Percentiles rank a stretch among this genome's conserved stretches.
These are phyloP conservation scores for Chloris gayana DNA, from an alignment of 176 grass and related monocot species.

Conservation along the genomic window DNA sequence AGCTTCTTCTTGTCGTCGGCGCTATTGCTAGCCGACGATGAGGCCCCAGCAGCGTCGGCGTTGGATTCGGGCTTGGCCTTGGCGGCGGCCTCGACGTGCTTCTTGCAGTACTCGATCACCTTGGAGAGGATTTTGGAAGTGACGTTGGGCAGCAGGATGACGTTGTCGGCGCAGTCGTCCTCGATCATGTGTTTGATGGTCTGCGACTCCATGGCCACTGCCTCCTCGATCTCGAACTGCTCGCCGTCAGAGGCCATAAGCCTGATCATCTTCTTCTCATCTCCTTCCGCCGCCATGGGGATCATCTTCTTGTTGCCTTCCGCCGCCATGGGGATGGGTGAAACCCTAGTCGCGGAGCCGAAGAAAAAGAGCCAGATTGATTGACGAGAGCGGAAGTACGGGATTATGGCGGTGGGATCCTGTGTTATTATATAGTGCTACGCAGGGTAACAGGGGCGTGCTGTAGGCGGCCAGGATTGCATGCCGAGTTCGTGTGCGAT, in stretches of 20 bases:
- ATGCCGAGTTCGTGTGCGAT: no score
- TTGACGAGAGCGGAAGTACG: no score
- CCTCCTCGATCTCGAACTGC: slow-evolving; percentile 46
- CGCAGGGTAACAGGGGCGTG: no score
- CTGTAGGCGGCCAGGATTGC: no score
- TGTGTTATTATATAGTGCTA: no score
- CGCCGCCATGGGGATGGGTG: no score
- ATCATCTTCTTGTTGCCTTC: no score
- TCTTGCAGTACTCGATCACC: slow-evolving; percentile 78
- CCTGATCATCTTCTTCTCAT: slow-evolving; percentile 40
- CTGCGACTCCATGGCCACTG: slow-evolving; percentile 42
- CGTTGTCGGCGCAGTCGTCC: slow-evolving; percentile 53
- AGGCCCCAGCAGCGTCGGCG: neutral
- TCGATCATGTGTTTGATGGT: slow-evolving; percentile 60
- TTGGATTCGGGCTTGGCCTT: slow-evolving; percentile 40
- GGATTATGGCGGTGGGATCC: no score
- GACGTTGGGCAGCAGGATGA: slow-evolving; percentile 65
- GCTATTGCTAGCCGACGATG: neutral
- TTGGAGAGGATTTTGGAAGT: slow-evolving; percentile 63
- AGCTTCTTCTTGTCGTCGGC: slow-evolving; percentile 27
- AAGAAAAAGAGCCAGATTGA: no score
- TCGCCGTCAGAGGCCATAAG: slow-evolving; percentile 37
- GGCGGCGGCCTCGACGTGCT: slow-evolving; percentile 54
- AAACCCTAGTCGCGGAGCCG: no score
- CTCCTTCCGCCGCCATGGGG: slow-evolving; percentile 26